Evolutionary conservation across 495 filamentous ascomycete genomes (phyloP).

Genomic region (Penicillium silybi): DNA sequence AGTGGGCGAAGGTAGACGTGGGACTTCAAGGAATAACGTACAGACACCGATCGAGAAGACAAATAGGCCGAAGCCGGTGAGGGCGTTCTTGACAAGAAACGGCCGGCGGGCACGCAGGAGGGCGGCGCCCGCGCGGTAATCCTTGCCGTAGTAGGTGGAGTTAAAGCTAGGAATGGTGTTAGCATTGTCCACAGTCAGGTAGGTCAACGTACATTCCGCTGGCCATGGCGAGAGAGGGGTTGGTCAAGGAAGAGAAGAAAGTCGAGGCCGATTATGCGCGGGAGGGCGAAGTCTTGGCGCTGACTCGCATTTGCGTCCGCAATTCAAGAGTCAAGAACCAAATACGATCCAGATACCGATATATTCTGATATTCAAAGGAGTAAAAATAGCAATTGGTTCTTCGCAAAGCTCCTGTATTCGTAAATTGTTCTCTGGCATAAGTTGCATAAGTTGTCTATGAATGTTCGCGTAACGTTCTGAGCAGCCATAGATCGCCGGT

Average conservation of each 20-base stretch:
- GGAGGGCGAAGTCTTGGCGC: conserved; percentile 24
- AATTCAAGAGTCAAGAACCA: not conserved
- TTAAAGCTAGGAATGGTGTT: conserved; percentile 52
- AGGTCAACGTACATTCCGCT: conserved; percentile 39
- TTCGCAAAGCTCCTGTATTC: not conserved
- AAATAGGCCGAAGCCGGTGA: conserved; percentile 67
- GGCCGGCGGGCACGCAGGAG: conserved; percentile 87
- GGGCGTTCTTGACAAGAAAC: conserved; percentile 82
- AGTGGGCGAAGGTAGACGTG: not conserved
- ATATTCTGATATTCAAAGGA: not conserved
- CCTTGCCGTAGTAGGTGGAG: conserved; percentile 86
- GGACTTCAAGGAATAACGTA: conserved; percentile 42
- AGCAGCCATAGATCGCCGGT: not conserved
- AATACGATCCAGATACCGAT: too few species aligned
- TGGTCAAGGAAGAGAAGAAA: conserved; percentile 3
- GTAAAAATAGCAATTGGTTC: not conserved
- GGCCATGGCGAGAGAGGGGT: conserved; percentile 28
- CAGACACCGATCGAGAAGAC: conserved; percentile 75
- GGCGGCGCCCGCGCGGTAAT: conserved; percentile 73
- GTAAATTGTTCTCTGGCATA: not conserved
- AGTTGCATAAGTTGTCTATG: not conserved
- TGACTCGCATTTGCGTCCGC: not conserved
- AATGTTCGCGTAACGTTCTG: not conserved
- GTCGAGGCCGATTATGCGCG: conserved; percentile 7
- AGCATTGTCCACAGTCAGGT: not conserved